Base-by-base conservation (phyloP, 495 filamentous ascomycete species). In the Echria macrotheca region DNA sequence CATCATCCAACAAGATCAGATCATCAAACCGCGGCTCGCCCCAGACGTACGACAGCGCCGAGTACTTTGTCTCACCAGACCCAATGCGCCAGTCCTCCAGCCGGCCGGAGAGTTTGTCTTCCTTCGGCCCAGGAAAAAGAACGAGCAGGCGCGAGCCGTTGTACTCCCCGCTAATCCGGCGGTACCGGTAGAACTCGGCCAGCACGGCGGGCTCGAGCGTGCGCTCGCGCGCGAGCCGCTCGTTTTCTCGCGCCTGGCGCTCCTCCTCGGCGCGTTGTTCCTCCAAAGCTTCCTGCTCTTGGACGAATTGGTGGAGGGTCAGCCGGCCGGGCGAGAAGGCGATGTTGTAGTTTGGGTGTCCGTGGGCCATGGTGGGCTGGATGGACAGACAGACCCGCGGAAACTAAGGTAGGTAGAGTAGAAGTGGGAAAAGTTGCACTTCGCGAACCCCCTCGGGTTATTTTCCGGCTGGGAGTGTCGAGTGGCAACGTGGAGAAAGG, bases 111-210 rank as follows among this genome's bases (percentile, higher is more conserved):
- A 50, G 39, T 22, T 43, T 42, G 39, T 43, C 39, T 21, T 23
- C 40, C 10, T 31, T 33, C n/a, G 32, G 9, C 38, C 37, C 47
- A 28, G 47, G 38, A 11, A 43, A 33, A 28, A 50, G 47, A 24
- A 50, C 19, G 17, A 50, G 47, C 8, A 44, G 25, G 11, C 47
- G 47, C 22, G 47, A 43, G 4, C 29, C 9, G 22, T 35, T 10
- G n/a, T 19, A 8, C 14, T 36, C 22, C n/a, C n/a, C n/a, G 19
- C 43, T 15, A 19, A 50, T 50, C 38, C 28, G 47, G 9, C 26
- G 39, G 21, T 50, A 50, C 19, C 12, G 48, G 40, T 50, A 44
- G 22, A 50, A 50, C 22, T 50, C 40, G 48, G 39, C 48, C 18
- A 50, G 48, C 22, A 50, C 48, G 6, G 48, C 39, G 24, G 48